These are phyloP conservation scores for Didymella pinodella DNA, from an alignment of 2,329 filamentous ascomycete genomes.

Conservation along the genomic window DNA sequence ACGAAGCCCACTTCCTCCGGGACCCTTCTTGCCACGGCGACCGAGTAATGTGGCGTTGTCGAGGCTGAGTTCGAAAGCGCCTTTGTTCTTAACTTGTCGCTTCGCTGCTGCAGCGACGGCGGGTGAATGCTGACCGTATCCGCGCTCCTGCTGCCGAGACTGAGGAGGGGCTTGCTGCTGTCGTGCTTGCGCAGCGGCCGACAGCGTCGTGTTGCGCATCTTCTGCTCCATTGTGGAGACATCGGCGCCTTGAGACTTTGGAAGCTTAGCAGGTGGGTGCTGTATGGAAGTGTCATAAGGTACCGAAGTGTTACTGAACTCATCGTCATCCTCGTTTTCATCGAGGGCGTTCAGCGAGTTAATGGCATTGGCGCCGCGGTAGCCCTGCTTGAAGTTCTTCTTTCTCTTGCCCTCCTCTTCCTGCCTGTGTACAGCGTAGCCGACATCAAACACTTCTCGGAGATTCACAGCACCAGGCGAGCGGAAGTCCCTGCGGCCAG, in stretches of 20 bases:
- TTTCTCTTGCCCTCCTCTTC: conserved; percentile 94
- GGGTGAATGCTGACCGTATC: conserved; percentile 89
- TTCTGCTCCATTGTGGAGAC: conserved; percentile 84
- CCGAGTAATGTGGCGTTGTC: conserved; percentile 91
- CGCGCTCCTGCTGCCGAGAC: conserved; percentile 61
- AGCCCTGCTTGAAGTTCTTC: conserved; percentile 79
- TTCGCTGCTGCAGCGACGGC: conserved; percentile 83
- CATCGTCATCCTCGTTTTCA: conserved; percentile 70
- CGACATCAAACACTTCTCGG: conserved; percentile 95
- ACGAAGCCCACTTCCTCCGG: conserved; percentile 56
- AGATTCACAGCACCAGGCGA: conserved; percentile 95
- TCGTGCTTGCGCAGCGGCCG: conserved; percentile 69
- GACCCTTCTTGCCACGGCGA: conserved; percentile 64
- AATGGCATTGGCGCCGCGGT: conserved; percentile 70
- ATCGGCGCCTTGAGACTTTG: conserved; percentile 67
- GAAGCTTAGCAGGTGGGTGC: conserved; percentile 69
- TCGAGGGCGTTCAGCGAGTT: conserved; percentile 71
- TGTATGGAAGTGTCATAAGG: conserved; percentile 58
- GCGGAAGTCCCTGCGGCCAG: conserved; percentile 86
- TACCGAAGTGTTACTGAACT: conserved; percentile 69
- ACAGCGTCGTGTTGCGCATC: conserved; percentile 82
- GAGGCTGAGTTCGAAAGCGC: conserved; percentile 88
- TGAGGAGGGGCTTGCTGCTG: conserved; percentile 55
- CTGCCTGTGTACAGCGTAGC: conserved; percentile 96
- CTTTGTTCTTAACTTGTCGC: conserved; percentile 79